These are phyloP conservation scores for Penicillium glabrum DNA, from an alignment of 2,329 filamentous ascomycete genomes.

Conservation along the genomic window DNA sequence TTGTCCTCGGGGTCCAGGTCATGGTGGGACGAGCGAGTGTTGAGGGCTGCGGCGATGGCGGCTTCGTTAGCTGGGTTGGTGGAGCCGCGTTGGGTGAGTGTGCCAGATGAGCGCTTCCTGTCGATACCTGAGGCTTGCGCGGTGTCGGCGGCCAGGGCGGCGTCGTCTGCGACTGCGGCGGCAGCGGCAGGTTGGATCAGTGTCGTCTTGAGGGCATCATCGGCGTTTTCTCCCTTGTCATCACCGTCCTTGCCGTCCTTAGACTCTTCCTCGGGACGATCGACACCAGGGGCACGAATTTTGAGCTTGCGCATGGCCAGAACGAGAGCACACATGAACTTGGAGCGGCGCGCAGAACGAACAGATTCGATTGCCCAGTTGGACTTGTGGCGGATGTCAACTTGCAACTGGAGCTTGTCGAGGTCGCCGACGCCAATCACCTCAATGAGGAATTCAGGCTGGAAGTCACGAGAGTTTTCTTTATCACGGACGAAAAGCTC, in stretches of 20 bases:
- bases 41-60: conserved; percentile 34
- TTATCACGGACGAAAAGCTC: conserved; percentile 77
- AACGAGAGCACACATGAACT: conserved; percentile 94
- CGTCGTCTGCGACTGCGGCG: conserved; percentile 13
- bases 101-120: conserved; percentile 21
- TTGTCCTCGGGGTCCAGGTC: conserved; percentile 24
- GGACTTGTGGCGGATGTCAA: conserved; percentile 88
- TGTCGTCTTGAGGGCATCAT: conserved; percentile 21
- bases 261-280: conserved; percentile 49
- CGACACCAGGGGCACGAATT: conserved; percentile 78
- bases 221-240: conserved; percentile 39
- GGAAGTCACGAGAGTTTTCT: conserved; percentile 89
- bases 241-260: conserved; percentile 51
- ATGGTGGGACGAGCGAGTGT: conserved; percentile 32
- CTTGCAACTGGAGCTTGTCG: conserved; percentile 80
- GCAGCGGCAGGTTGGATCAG: conserved; percentile 7
- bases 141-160: conserved; percentile 3
- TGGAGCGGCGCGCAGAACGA: conserved; percentile 77
- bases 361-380: conserved; percentile 88
- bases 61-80: conserved; percentile 31
- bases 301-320: conserved; percentile 83
- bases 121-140: conserved; percentile 35
- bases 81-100: conserved; percentile 32
- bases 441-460: conserved; percentile 76
- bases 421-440: conserved; percentile 77